These are phyloP conservation scores for Phytomonas serpens DNA, from an alignment of 208 protist genomes.

Conservation along the genomic window DNA sequence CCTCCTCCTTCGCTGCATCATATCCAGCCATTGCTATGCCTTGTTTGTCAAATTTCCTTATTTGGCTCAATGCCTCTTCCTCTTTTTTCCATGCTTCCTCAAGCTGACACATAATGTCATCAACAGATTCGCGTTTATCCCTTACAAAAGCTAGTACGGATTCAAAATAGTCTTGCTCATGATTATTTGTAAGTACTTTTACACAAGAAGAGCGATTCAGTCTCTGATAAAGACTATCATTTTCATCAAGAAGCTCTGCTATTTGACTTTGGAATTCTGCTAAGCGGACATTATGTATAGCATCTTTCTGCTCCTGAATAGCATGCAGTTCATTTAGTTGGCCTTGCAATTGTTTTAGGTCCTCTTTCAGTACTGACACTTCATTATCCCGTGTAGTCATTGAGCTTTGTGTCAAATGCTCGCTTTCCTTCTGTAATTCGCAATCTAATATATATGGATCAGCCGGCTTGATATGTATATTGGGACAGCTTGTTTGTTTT, in stretches of 20 bases:
- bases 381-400: background rate
- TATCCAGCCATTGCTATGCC: constrained; percentile 22
- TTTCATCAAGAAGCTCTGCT: constrained; percentile 39
- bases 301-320: constrained; percentile 24
- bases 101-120: constrained; percentile 68
- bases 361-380: constrained; percentile 15
- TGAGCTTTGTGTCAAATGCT: background rate
- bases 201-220: background rate
- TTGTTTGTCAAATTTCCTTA: constrained; percentile 5
- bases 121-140: constrained; percentile 62
- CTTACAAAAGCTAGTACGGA: background rate
- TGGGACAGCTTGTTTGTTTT: constrained; percentile 15
- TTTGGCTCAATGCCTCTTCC: constrained; percentile 1
- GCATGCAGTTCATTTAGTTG: background rate
- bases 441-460: background rate
- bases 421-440: background rate
- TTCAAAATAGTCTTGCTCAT: background rate
- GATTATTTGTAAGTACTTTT: background rate
- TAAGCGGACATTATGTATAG: constrained; percentile 13
- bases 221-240: constrained; percentile 12
- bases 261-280: constrained; percentile 39
- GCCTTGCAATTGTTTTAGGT: constrained; percentile 12
- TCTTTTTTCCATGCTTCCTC: constrained; percentile 41
- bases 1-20: constrained; percentile 47
- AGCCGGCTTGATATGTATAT: background rate